phyloP scores from a whole-genome alignment of 2,329 filamentous ascomycete genomes.

The Cadophora gregata region DNA sequence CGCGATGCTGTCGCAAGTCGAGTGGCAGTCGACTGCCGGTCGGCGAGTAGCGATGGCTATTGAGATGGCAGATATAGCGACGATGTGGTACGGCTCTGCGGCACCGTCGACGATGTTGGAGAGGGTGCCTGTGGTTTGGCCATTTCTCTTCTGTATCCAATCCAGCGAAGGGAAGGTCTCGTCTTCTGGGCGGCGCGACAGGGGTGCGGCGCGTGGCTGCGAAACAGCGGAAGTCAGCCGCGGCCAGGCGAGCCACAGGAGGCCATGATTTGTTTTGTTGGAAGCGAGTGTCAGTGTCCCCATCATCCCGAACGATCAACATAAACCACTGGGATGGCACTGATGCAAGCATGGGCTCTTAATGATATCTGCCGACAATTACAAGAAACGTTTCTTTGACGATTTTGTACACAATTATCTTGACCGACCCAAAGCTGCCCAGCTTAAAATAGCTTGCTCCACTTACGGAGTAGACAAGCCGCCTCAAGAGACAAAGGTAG shows the following conservation, averaged over 20 bases:
- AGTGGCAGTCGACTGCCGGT: constrained; percentile 1
- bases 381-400: too few relatives aligned
- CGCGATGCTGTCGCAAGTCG: constrained; percentile 6
- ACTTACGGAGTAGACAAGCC: background rate
- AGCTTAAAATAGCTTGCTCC: background rate
- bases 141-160: constrained; percentile 12
- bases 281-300: background rate
- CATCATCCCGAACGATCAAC: background rate
- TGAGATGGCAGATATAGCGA: constrained; percentile 2
- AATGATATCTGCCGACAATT: too few relatives aligned
- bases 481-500: background rate
- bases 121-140: background rate
- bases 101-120: constrained; percentile 8
- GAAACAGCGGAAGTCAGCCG: background rate
- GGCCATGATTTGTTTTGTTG: constrained; percentile 4
- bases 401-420: background rate
- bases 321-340: background rate
- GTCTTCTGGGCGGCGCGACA: constrained; percentile 5
- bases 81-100: constrained; percentile 4
- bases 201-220: constrained; percentile 8
- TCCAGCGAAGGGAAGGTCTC: constrained; percentile 11
- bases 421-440: background rate
- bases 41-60: background rate
- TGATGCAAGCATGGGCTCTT: background rate
- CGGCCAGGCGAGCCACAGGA: background rate